A percentile compares a stretch with the other conserved stretches of the same genome.
Conservation (phyloP, 129 eudicot species). For the Heracleum sosnowskyi region DNA sequence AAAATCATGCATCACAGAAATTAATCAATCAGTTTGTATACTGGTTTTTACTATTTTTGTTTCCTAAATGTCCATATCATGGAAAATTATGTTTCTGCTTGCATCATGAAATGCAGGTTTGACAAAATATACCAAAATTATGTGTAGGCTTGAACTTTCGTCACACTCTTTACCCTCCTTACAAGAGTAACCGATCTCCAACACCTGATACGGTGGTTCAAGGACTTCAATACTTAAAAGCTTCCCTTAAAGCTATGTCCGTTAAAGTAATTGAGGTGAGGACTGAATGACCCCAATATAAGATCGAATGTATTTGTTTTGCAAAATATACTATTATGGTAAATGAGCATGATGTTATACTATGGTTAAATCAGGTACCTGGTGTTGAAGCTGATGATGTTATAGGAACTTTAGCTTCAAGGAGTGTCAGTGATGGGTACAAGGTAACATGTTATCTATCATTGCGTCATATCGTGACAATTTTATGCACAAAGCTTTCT, state of each 20-base stretch:
- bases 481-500: conserved; percentile 4
- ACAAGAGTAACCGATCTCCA: conserved; percentile 93
- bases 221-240: conserved; percentile 94
- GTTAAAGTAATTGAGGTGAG: conserved; percentile 91
- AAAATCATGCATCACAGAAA: not conserved
- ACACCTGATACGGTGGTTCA: conserved; percentile 97
- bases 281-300: not conserved
- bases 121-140: conserved; percentile 10
- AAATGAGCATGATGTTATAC: conserved; percentile 10
- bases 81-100: not conserved
- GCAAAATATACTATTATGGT: conserved; percentile 1
- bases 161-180: conserved; percentile 76
- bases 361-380: conserved; percentile 60
- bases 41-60: not conserved
- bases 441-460: conserved; percentile 38
- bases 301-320: not conserved
- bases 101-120: not conserved
- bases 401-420: conserved; percentile 83
- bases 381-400: conserved; percentile 99
- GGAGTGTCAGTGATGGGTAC: conserved; percentile 77
- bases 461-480: not conserved
- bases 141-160: conserved; percentile 81
- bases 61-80: not conserved
- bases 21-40: not conserved
- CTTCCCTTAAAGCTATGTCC: conserved; percentile 90